Evolutionary conservation across 352 stramenopile genomes (phyloP).

Genomic region (Thalassiosira livingstoniorum): DNA sequence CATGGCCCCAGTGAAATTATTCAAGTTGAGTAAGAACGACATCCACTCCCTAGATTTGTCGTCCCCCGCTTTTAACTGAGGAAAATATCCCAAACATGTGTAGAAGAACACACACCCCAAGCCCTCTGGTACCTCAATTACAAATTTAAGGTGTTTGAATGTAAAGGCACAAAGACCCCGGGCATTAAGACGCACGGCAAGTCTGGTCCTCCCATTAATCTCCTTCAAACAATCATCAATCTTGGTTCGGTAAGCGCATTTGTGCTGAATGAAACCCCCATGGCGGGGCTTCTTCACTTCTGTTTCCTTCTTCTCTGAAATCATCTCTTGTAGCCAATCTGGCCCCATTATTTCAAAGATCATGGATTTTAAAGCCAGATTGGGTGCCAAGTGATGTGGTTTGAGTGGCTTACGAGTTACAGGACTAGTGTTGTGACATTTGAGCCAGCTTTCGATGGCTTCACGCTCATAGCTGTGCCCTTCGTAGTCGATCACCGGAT

Average conservation of each 20-base stretch:
- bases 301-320: not conserved
- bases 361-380: not conserved
- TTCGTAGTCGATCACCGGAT: constrained; percentile 20
- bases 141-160: constrained; percentile 13
- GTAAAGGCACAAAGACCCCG: constrained; percentile 8
- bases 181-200: constrained; percentile 5
- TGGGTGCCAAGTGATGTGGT: constrained; percentile 7
- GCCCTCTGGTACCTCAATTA: constrained; percentile 14
- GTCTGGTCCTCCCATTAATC: constrained; percentile 3
- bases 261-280: constrained; percentile 6
- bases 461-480: constrained; percentile 6
- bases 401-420: constrained; percentile 14
- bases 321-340: constrained; percentile 4
- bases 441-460: constrained; percentile 13
- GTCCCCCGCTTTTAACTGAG: not conserved
- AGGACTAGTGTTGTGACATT: constrained; percentile 6
- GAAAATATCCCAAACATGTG: not conserved
- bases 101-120: constrained; percentile 10
- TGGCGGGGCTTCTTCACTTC: constrained; percentile 1
- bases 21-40: not conserved
- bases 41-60: not conserved
- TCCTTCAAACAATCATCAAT: constrained; percentile 16
- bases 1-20: not conserved
- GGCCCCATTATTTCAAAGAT: constrained; percentile 4
- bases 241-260: constrained; percentile 2